These are phyloP conservation scores for Capsicum chinense DNA, from an alignment of 257 asterid genomes.

Conservation along the genomic window DNA sequence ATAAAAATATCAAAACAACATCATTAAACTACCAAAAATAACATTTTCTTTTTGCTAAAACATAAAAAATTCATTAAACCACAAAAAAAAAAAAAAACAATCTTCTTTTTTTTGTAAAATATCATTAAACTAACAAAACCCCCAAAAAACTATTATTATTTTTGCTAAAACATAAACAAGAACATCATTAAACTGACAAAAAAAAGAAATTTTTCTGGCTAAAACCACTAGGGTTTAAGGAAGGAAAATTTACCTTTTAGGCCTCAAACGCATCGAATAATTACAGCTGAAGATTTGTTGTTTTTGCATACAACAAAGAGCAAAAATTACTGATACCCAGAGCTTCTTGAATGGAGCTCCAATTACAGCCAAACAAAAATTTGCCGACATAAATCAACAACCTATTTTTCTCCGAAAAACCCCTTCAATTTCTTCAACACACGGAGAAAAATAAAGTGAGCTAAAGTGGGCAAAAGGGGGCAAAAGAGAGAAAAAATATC, in stretches of 20 bases:
- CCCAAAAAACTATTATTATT: no score
- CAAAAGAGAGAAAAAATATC: conserved; percentile 27
- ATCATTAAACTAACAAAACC: no score
- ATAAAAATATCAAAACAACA: conserved; percentile 32
- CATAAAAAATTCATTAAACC: conserved; percentile 6
- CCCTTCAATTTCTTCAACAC: conserved; percentile 20
- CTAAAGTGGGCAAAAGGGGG: background rate
- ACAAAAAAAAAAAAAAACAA: background rate
- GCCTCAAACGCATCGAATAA: conserved; percentile 98
- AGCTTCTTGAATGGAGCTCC: conserved; percentile 67
- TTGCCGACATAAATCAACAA: conserved; percentile 84
- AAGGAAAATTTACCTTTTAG: conserved; percentile 63
- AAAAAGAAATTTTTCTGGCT: background rate
- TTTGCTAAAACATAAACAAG: background rate
- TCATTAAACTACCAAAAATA: no score
- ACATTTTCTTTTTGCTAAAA: no score
- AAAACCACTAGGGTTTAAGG: conserved; percentile 30
- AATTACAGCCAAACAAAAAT: conserved; percentile 60
- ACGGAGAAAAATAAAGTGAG: background rate
- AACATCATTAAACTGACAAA: conserved; percentile 32
- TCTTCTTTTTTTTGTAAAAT: background rate
- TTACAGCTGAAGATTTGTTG: conserved; percentile 65
- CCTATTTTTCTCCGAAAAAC: conserved; percentile 29
- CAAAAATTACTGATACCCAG: conserved; percentile 40
- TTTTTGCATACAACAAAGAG: conserved; percentile 37